A percentile compares a stretch with the other conserved stretches of the same genome.
These are phyloP conservation scores for Boletus rubropictus DNA, from an alignment of 768 basidiomycete genomes.

Conservation along the genomic window DNA sequence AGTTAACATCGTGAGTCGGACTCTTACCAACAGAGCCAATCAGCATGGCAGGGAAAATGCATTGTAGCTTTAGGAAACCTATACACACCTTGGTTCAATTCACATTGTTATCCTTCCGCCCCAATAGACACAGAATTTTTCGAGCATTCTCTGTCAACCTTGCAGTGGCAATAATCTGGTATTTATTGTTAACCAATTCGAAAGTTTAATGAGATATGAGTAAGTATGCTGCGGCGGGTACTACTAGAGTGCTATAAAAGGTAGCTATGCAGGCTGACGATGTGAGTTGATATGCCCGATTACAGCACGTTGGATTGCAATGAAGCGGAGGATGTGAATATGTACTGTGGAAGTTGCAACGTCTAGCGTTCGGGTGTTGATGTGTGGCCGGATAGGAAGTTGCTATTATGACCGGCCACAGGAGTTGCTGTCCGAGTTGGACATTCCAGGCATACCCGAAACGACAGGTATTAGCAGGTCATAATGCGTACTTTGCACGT, in stretches of 20 bases:
- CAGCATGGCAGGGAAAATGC: slow-evolving; percentile 23
- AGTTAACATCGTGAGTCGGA: slow-evolving; percentile 76
- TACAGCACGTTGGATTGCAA: slow-evolving; percentile 13
- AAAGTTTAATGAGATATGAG: slow-evolving; percentile 1
- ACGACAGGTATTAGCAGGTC: slow-evolving; percentile 5
- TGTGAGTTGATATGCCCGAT: slow-evolving; percentile 7
- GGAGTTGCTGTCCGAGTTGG: slow-evolving; percentile 3
- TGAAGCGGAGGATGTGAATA: slow-evolving; percentile 8
- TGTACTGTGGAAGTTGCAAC: slow-evolving; percentile 18
- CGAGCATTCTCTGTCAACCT: neutral
- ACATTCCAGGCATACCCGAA: slow-evolving; percentile 17
- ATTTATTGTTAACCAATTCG: slow-evolving; percentile 15
- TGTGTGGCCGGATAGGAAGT: slow-evolving; percentile 1
- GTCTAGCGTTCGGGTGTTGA: neutral
- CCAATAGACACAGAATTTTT: slow-evolving; percentile 1
- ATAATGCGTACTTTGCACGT: slow-evolving; percentile 5
- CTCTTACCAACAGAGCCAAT: slow-evolving; percentile 54
- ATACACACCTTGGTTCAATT: neutral
- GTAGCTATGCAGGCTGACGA: slow-evolving; percentile 12
- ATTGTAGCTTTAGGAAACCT: slow-evolving; percentile 3
- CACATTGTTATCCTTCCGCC: neutral
- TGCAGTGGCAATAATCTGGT: slow-evolving; percentile 4
- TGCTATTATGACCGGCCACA: slow-evolving; percentile 8
- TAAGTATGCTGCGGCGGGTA: slow-evolving; percentile 13
- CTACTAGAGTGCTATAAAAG: slow-evolving; percentile 17